A percentile compares a stretch with the other conserved stretches of the same genome.
Evolutionary conservation across 2,329 filamentous ascomycete genomes (phyloP).

Genomic region (Didymella exigua): DNA sequence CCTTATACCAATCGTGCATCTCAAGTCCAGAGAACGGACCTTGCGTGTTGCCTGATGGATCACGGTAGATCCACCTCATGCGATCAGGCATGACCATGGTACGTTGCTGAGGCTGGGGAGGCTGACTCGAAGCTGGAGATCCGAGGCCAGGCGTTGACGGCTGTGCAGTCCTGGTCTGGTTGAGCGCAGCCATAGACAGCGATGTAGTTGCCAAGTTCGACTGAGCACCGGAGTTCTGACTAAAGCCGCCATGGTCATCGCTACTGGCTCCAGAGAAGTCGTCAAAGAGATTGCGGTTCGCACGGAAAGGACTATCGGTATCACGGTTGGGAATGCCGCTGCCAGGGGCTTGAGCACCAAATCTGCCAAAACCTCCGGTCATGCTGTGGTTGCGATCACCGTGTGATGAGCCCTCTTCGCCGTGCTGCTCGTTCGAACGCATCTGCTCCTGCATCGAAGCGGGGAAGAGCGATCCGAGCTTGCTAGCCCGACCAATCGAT

Average conservation of each 20-base stretch:
- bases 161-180: slow-evolving; percentile 42
- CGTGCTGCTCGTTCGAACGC: slow-evolving; percentile 61
- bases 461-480: slow-evolving; percentile 86
- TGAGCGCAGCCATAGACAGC: slow-evolving; percentile 41
- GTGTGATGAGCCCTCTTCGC: slow-evolving; percentile 62
- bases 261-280: slow-evolving; percentile 42
- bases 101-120: slow-evolving; percentile 71
- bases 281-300: slow-evolving; percentile 47
- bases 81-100: slow-evolving; percentile 99
- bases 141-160: slow-evolving; percentile 46
- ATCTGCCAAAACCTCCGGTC: slow-evolving; percentile 71
- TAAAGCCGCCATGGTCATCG: slow-evolving; percentile 38
- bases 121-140: slow-evolving; percentile 67
- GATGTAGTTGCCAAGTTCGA: slow-evolving; percentile 38
- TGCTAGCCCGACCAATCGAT: slow-evolving; percentile 76
- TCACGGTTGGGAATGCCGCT: slow-evolving; percentile 42
- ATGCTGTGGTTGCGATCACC: slow-evolving; percentile 51
- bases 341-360: slow-evolving; percentile 50
- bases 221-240: slow-evolving; percentile 26
- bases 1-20: slow-evolving; percentile 99
- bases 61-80: slow-evolving; percentile 98
- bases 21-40: slow-evolving; percentile 95
- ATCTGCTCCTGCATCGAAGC: slow-evolving; percentile 89
- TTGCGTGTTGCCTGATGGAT: slow-evolving; percentile 89
- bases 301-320: slow-evolving; percentile 50